A percentile compares a stretch with the other conserved stretches of the same genome.
These are phyloP conservation scores for Dendryphion nanum DNA, from an alignment of 2,329 filamentous ascomycete genomes.

Conservation along the genomic window DNA sequence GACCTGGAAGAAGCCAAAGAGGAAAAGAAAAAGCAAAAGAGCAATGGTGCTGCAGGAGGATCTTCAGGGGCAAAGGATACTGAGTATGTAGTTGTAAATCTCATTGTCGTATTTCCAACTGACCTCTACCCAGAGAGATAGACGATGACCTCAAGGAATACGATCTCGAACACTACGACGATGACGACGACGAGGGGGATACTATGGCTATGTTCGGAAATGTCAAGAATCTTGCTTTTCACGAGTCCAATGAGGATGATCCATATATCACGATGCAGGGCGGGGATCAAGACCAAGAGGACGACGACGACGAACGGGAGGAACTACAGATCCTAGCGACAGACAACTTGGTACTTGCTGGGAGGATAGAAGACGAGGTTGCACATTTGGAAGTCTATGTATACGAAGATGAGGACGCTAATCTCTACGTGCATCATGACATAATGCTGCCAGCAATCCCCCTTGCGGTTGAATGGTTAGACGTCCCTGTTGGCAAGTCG, in stretches of 20 bases:
- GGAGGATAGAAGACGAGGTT: constrained; percentile 94
- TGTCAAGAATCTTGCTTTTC: constrained; percentile 88
- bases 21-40: constrained; percentile 37
- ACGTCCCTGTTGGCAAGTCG: constrained; percentile 78
- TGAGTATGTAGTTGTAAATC: no score
- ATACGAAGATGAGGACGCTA: constrained; percentile 92
- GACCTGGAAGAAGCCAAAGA: constrained; percentile 63
- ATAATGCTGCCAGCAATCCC: constrained; percentile 98
- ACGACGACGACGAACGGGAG: constrained; percentile 87
- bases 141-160: constrained; percentile 96
- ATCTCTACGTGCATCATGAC: constrained; percentile 98
- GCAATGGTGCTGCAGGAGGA: constrained; percentile 17
- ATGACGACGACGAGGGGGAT: constrained; percentile 75
- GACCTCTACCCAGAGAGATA: constrained; percentile 29
- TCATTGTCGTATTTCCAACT: no score
- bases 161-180: constrained; percentile 94
- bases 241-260: constrained; percentile 90
- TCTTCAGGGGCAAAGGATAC: constrained; percentile 16
- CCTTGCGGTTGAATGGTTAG: constrained; percentile 92
- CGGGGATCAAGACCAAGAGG: constrained; percentile 57
- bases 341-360: constrained; percentile 88
- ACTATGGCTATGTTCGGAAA: constrained; percentile 93
- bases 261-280: constrained; percentile 89
- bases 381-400: constrained; percentile 96
- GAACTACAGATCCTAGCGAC: constrained; percentile 90